These are phyloP conservation scores for Colletotrichum limetticola DNA, from an alignment of 2,329 filamentous ascomycete genomes.

Conservation along the genomic window DNA sequence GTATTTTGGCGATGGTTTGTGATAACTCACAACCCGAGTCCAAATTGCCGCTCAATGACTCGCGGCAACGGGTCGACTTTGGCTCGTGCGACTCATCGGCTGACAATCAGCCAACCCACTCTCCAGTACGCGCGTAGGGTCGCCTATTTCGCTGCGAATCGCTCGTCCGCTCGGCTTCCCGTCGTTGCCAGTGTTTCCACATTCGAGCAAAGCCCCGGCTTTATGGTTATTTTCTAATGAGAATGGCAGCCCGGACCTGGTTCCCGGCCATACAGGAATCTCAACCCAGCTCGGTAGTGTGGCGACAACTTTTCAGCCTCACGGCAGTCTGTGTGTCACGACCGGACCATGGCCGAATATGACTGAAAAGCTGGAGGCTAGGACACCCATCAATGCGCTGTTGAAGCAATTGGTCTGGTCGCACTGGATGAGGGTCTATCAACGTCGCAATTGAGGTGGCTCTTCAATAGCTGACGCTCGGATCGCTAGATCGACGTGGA, in stretches of 20 bases:
- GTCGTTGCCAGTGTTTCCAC: background rate
- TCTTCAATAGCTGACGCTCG: background rate
- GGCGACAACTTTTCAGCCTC: background rate
- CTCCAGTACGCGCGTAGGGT: background rate
- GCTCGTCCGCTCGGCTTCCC: background rate
- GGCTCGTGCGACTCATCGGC: background rate
- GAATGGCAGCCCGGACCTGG: background rate
- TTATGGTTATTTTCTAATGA: background rate
- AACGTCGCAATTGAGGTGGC: background rate
- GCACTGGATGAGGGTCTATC: background rate
- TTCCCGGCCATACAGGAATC: background rate
- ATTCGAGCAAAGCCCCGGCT: background rate
- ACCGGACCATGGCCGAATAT: background rate
- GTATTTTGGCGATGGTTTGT: background rate
- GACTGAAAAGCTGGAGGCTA: background rate
- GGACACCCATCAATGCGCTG: too few relatives aligned
- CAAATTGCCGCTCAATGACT: background rate
- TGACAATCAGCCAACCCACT: background rate
- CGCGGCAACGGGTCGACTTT: background rate
- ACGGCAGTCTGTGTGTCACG: background rate
- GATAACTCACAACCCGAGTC: background rate
- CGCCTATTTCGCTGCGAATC: background rate
- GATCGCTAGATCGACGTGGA: constrained; percentile 7
- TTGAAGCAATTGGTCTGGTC: background rate
- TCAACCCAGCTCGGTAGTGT: background rate